Conservation (phyloP, 148 eudicot genomes). For the Mesembryanthemum crystallinum region DNA sequence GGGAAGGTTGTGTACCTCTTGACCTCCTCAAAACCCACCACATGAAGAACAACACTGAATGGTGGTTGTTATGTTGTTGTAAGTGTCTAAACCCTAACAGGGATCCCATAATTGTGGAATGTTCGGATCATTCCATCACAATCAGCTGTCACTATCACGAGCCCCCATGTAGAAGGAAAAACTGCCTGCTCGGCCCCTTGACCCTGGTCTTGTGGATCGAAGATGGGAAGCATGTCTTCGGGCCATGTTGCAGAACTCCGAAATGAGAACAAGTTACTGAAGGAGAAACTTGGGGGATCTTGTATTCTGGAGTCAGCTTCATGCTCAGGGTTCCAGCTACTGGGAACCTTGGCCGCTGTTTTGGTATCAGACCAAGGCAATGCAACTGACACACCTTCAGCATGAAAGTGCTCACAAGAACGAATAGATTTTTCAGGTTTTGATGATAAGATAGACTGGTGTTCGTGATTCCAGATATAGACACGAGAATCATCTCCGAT, state of each 20-base stretch:
- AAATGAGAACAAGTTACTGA: slow-evolving; percentile 44
- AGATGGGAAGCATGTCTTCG: slow-evolving; percentile 53
- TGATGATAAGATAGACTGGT: slow-evolving; percentile 23
- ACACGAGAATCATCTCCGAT: slow-evolving; percentile 65
- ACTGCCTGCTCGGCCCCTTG: not conserved
- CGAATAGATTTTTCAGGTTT: slow-evolving; percentile 40
- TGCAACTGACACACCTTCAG: slow-evolving; percentile 53
- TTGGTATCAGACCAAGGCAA: slow-evolving; percentile 49
- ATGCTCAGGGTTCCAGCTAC: slow-evolving; percentile 5
- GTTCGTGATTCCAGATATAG: slow-evolving; percentile 64
- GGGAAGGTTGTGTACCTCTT: not conserved
- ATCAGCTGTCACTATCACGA: slow-evolving; percentile 58
- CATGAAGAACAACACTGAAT: not conserved
- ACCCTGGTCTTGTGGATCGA: slow-evolving; percentile 14
- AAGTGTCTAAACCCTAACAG: slow-evolving; percentile 36
- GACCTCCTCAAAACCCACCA: not conserved
- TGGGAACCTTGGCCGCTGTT: not conserved
- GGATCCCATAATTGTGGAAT: slow-evolving; percentile 73
- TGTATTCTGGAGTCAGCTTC: slow-evolving; percentile 23
- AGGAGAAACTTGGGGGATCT: slow-evolving; percentile 40
- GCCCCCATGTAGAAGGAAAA: slow-evolving; percentile 55
- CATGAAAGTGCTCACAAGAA: slow-evolving; percentile 58
- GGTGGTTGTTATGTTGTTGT: not conserved
- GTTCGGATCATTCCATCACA: slow-evolving; percentile 59
- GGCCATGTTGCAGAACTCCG: slow-evolving; percentile 64